Conservation (phyloP, 352 stramenopile species). For the Phytophthora sp. region DNA sequence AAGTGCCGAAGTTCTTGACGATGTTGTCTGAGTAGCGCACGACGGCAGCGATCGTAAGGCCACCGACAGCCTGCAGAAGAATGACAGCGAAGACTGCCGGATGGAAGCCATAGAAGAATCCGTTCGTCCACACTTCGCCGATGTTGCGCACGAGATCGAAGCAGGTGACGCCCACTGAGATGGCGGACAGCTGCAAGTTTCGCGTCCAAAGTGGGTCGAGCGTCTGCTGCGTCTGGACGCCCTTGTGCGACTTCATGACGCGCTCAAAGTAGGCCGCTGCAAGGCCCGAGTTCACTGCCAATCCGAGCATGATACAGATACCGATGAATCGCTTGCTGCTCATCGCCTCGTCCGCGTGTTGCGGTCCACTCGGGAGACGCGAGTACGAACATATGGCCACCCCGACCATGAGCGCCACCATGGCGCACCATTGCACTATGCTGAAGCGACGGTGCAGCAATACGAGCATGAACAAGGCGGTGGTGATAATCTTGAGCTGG, state of each 20-base stretch:
- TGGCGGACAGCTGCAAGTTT: conserved; percentile 85
- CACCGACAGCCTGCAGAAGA: conserved; percentile 82
- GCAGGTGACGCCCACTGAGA: conserved; percentile 77
- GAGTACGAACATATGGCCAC: conserved; percentile 89
- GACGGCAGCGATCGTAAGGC: conserved; percentile 85
- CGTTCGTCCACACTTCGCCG: conserved; percentile 61
- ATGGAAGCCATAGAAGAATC: conserved; percentile 87
- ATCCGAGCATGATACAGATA: conserved; percentile 76
- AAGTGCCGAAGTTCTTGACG: conserved; percentile 91
- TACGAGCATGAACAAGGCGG: conserved; percentile 90
- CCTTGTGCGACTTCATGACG: conserved; percentile 89
- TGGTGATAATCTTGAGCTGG: conserved; percentile 92
- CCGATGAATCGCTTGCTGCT: conserved; percentile 75
- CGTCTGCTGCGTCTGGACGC: conserved; percentile 71
- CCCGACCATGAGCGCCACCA: conserved; percentile 86
- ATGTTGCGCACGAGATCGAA: conserved; percentile 78
- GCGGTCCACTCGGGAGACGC: conserved; percentile 48
- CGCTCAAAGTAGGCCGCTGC: conserved; percentile 88
- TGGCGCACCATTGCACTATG: conserved; percentile 82
- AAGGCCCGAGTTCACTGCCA: conserved; percentile 88
- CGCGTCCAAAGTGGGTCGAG: conserved; percentile 86
- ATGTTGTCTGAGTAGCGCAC: conserved; percentile 91
- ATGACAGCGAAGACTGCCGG: conserved; percentile 76
- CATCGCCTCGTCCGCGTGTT: conserved; percentile 27
- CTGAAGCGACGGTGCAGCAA: conserved; percentile 87